Evolutionary conservation across 441 rosid species (phyloP).

Genomic region (Erodium chrysanthum): DNA sequence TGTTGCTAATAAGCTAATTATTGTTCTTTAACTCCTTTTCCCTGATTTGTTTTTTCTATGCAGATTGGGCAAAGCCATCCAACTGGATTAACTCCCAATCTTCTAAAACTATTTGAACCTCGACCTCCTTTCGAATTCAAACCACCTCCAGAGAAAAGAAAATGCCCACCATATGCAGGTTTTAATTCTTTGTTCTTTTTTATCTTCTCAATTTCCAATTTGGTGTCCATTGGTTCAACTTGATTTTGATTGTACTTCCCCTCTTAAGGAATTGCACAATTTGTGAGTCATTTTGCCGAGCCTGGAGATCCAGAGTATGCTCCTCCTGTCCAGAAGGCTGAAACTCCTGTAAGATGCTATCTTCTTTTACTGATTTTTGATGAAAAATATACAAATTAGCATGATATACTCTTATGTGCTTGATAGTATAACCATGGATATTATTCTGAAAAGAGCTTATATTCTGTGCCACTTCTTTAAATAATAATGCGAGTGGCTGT

Average conservation of each 20-base stretch:
- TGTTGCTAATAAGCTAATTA: background rate
- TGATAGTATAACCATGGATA: too few relatives aligned
- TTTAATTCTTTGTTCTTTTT: background rate
- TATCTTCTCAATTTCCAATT: background rate
- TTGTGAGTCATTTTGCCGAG: conserved; percentile 69
- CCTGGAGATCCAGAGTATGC: conserved; percentile 80
- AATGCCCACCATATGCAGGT: conserved; percentile 74
- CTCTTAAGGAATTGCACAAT: conserved; percentile 72
- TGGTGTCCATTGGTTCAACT: background rate
- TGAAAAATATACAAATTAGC: too few relatives aligned
- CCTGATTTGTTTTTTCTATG: conserved; percentile 18
- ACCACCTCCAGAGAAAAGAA: conserved; percentile 87
- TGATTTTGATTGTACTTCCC: conserved; percentile 7
- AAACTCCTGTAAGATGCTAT: conserved; percentile 57
- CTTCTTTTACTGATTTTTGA: background rate
- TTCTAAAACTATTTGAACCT: conserved; percentile 87
- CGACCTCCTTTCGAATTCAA: conserved; percentile 74
- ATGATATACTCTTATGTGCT: too few relatives aligned
- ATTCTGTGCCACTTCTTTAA: too few relatives aligned
- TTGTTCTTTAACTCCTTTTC: too few relatives aligned
- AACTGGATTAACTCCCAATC: conserved; percentile 76
- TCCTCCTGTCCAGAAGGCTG: conserved; percentile 67
- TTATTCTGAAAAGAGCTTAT: too few relatives aligned
- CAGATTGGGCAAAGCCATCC: conserved; percentile 98
- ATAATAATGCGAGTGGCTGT: too few relatives aligned